These are phyloP conservation scores for Calonectria naviculata DNA, from an alignment of 2,329 filamentous ascomycete genomes.

Conservation along the genomic window DNA sequence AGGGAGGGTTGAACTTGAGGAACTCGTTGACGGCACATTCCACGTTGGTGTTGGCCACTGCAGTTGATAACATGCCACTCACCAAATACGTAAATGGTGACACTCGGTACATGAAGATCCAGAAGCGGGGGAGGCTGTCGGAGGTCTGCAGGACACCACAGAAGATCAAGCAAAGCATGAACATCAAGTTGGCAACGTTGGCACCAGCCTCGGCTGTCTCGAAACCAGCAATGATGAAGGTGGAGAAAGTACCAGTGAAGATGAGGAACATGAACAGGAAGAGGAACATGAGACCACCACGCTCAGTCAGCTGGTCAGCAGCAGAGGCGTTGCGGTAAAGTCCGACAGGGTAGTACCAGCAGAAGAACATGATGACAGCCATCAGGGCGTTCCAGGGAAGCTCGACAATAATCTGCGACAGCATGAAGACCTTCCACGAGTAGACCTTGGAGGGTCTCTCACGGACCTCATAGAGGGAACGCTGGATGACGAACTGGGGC, in stretches of 20 bases:
- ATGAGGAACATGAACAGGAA: constrained; percentile 80
- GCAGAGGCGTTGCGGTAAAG: constrained; percentile 76
- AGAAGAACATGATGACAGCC: constrained; percentile 80
- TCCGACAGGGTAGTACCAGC: constrained; percentile 89
- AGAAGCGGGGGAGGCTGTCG: constrained; percentile 68
- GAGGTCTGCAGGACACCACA: constrained; percentile 41
- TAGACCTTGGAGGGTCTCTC: constrained; percentile 88
- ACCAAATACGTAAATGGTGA: constrained; percentile 88
- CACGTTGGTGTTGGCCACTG: constrained; percentile 74
- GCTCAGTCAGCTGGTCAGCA: constrained; percentile 71
- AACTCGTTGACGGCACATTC: constrained; percentile 77
- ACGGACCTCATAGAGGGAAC: constrained; percentile 85
- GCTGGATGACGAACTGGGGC: constrained; percentile 87
- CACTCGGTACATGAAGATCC: constrained; percentile 68
- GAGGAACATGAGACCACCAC: constrained; percentile 83
- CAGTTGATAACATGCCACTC: constrained; percentile 76
- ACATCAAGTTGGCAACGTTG: constrained; percentile 74
- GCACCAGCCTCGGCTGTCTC: constrained; percentile 74
- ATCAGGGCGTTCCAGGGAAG: constrained; percentile 86
- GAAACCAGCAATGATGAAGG: constrained; percentile 78
- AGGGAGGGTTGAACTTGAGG: constrained; percentile 70
- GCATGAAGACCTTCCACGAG: constrained; percentile 86
- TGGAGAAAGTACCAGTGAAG: constrained; percentile 84
- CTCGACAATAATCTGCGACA: constrained; percentile 86
- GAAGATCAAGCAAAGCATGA: constrained; percentile 66